Evolutionary conservation across 1,139 yeast species (phyloP).

Genomic region (Kurtzmaniella natalensis): DNA sequence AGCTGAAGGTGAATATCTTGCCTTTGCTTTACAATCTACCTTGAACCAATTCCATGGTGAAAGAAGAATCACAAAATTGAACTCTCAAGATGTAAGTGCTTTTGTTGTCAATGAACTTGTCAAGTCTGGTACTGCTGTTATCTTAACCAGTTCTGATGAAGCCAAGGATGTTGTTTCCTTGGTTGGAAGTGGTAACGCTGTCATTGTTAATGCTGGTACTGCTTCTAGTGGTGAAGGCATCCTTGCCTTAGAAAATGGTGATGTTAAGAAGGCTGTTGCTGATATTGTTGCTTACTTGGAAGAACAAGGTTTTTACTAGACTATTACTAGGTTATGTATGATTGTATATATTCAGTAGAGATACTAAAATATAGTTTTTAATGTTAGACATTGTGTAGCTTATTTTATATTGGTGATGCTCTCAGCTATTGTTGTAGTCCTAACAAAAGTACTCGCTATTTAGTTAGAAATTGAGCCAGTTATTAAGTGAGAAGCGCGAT

Average conservation of each 20-base stretch:
- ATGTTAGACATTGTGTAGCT: not conserved
- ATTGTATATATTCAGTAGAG: not conserved
- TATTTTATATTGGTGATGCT: not conserved
- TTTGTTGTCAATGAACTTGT: conserved; percentile 78
- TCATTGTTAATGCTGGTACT: conserved; percentile 19
- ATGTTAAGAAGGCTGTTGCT: conserved; percentile 52
- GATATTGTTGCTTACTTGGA: conserved; percentile 68
- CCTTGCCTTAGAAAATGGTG: conserved; percentile 13
- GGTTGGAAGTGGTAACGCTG: conserved; percentile 33
- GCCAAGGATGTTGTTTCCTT: conserved; percentile 43
- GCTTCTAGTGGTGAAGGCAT: conserved; percentile 11
- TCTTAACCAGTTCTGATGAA: conserved; percentile 45
- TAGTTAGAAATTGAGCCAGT: no score
- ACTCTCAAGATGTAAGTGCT: conserved; percentile 48
- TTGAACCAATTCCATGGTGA: conserved; percentile 87
- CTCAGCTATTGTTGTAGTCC: not conserved
- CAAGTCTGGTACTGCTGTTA: conserved; percentile 87
- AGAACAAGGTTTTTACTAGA: conserved; percentile 65
- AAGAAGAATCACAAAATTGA: conserved; percentile 73
- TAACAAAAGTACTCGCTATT: not conserved
- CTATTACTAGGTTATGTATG: not conserved
- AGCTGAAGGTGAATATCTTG: conserved; percentile 48
- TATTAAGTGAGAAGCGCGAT: no score
- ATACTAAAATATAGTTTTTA: no score
- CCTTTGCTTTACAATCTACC: conserved; percentile 84